Conservation (phyloP, 495 filamentous ascomycete species). For the Aspergillus leporis region DNA sequence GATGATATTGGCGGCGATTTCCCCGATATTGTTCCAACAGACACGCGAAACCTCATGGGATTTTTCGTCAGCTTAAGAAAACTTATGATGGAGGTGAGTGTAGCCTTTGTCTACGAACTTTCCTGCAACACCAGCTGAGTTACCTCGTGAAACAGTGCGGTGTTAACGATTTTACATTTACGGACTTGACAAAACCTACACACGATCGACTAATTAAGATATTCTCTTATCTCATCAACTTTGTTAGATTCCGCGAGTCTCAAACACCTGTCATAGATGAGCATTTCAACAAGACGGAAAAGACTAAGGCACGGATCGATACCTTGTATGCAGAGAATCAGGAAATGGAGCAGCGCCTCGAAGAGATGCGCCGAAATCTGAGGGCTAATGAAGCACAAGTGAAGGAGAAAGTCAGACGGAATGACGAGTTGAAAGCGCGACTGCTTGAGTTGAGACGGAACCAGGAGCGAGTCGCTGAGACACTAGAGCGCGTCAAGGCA, state of each 20-base stretch:
- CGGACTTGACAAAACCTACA: conserved; percentile 84
- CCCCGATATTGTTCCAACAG: conserved; percentile 77
- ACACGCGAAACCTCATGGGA: conserved; percentile 89
- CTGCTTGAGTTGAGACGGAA: conserved; percentile 73
- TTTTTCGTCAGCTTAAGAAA: conserved; percentile 80
- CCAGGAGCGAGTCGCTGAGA: conserved; percentile 76
- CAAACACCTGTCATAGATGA: conserved; percentile 84
- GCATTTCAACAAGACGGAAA: conserved; percentile 87
- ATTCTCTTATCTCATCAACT: conserved; percentile 96
- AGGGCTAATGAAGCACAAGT: conserved; percentile 76
- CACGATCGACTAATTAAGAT: conserved; percentile 85
- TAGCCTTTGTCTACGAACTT: not conserved
- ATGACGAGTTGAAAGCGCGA: conserved; percentile 79
- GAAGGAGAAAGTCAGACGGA: conserved; percentile 76
- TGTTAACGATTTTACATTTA: conserved; percentile 89
- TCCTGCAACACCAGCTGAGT: conserved; percentile 6
- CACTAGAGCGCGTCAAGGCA: conserved; percentile 70
- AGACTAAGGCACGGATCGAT: conserved; percentile 82
- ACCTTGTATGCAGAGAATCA: conserved; percentile 83
- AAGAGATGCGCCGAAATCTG: conserved; percentile 74
- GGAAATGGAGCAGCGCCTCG: conserved; percentile 75
- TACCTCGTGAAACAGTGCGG: conserved; percentile 59
- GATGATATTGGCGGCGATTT: conserved; percentile 82
- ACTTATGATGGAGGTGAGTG: conserved; percentile 67
- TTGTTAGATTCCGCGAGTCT: conserved; percentile 91